These are phyloP conservation scores for Euphorbia tirucalli DNA, from an alignment of 345 rosid genomes.

Conservation along the genomic window DNA sequence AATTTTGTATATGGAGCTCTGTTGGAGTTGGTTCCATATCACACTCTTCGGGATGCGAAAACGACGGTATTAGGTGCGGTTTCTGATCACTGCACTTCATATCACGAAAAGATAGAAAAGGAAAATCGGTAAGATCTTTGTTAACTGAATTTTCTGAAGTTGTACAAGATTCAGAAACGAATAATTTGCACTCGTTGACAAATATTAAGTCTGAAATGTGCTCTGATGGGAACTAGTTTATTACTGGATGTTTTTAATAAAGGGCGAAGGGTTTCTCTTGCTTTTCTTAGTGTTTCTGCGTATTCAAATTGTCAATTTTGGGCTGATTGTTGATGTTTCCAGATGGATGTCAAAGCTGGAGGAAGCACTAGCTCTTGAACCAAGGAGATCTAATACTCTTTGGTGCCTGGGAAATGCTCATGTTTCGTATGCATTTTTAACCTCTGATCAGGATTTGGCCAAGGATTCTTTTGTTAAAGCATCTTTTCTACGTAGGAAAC, in stretches of 20 bases:
- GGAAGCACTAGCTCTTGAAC: constrained; percentile 65
- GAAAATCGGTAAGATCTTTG: too few species aligned
- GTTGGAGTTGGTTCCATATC: constrained; percentile 87
- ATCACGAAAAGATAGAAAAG: too few species aligned
- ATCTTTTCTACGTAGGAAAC: constrained; percentile 60
- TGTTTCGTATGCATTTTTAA: constrained; percentile 70
- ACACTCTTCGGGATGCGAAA: constrained; percentile 55
- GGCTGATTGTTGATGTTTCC: constrained; percentile 6
- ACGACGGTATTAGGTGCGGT: constrained; percentile 64
- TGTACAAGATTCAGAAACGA: background rate
- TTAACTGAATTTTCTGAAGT: background rate
- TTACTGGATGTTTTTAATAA: background rate
- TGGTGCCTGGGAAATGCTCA: constrained; percentile 93
- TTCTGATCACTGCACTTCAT: background rate
- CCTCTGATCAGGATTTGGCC: constrained; percentile 63
- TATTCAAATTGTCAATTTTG: background rate
- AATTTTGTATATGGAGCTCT: too few species aligned
- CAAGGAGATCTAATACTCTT: constrained; percentile 61
- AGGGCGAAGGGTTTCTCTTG: background rate
- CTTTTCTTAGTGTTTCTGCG: background rate
- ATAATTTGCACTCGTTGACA: background rate
- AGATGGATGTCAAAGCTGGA: constrained; percentile 88
- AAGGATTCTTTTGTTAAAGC: constrained; percentile 59
- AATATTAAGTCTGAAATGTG: too few species aligned
- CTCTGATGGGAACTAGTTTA: background rate